Percentiles rank a stretch among this genome's conserved stretches.
Evolutionary conservation across 1,284 basidiomycete genomes (phyloP).

Genomic region (Phylloporus gajari): DNA sequence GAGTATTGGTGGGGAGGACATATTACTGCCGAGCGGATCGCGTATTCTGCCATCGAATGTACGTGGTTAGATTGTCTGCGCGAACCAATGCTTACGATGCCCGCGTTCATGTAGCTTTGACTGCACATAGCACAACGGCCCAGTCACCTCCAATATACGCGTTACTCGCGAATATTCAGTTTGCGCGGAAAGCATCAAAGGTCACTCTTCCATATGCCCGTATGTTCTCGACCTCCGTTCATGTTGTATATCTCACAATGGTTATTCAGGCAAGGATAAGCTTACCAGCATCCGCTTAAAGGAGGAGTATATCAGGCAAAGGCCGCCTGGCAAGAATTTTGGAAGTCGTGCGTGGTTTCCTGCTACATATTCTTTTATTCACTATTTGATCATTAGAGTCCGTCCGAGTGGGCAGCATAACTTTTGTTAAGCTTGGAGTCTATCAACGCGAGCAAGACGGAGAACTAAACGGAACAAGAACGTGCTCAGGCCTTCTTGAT

Average conservation of each 20-base stretch:
- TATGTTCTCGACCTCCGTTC: conserved; percentile 49
- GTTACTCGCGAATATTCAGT: conserved; percentile 84
- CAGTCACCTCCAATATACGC: conserved; percentile 76
- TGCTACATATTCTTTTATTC: neutral
- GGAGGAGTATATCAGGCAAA: conserved; percentile 79
- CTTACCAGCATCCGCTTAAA: conserved; percentile 71
- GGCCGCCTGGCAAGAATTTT: conserved; percentile 88
- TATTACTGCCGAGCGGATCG: conserved; percentile 74
- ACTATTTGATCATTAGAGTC: conserved; percentile 63
- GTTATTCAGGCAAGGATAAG: conserved; percentile 72
- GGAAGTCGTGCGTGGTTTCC: conserved; percentile 72
- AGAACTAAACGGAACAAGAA: conserved; percentile 66
- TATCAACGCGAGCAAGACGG: conserved; percentile 83
- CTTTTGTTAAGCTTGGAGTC: conserved; percentile 86
- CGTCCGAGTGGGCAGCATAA: conserved; percentile 77
- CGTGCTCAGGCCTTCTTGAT: conserved; percentile 63
- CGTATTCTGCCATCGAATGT: conserved; percentile 71
- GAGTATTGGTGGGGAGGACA: conserved; percentile 82
- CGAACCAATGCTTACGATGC: conserved; percentile 4
- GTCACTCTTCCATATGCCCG: conserved; percentile 76
- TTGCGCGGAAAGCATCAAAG: conserved; percentile 88
- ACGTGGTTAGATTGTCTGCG: conserved; percentile 39
- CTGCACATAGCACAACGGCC: conserved; percentile 56
- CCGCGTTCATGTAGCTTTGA: conserved; percentile 56
- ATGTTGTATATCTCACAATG: conserved; percentile 14